A percentile compares a stretch with the other conserved stretches of the same genome.
phyloP scores from a whole-genome alignment of 2,329 filamentous ascomycete species.

The Monilinia aucupariae region DNA sequence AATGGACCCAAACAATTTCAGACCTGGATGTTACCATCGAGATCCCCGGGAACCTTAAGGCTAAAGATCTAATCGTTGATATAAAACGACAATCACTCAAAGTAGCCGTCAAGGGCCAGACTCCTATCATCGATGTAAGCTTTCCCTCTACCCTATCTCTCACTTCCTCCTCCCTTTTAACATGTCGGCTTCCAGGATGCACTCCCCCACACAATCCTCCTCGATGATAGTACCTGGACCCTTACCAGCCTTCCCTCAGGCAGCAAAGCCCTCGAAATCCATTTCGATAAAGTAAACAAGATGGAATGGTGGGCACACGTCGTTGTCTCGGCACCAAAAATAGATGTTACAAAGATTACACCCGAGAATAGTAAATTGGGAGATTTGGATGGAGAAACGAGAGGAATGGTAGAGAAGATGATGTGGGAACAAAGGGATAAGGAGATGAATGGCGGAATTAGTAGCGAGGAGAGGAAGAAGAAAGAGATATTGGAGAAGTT shows the following conservation, averaged over 20 bases:
- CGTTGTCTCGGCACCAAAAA: conserved; percentile 76
- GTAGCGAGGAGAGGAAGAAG: conserved; percentile 95
- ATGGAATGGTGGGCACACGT: conserved; percentile 99
- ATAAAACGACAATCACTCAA: conserved; percentile 73
- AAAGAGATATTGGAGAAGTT: conserved; percentile 89
- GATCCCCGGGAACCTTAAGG: conserved; percentile 79
- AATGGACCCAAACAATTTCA: conserved; percentile 89
- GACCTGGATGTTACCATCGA: conserved; percentile 77
- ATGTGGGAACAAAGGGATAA: conserved; percentile 99
- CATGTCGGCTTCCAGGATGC: conserved; percentile 56
- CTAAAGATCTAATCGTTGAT: conserved; percentile 73
- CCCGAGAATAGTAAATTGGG: conserved; percentile 88
- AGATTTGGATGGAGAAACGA: conserved; percentile 90
- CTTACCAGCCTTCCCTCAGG: conserved; percentile 58
- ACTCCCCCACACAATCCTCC: conserved; percentile 70
- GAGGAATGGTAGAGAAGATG: conserved; percentile 99
- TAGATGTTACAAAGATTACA: conserved; percentile 91
- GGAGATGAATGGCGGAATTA: conserved; percentile 80
- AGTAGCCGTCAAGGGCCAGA: conserved; percentile 82
- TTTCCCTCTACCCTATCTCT: conserved; percentile 5
- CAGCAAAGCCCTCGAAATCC: conserved; percentile 72
- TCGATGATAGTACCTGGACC: conserved; percentile 94
- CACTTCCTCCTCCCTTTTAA: background rate
- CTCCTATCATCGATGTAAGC: conserved; percentile 72
- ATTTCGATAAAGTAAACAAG: conserved; percentile 94